Base-by-base conservation (phyloP, 2,329 filamentous ascomycete genomes). In the Aspergillus cejpii region DNA sequence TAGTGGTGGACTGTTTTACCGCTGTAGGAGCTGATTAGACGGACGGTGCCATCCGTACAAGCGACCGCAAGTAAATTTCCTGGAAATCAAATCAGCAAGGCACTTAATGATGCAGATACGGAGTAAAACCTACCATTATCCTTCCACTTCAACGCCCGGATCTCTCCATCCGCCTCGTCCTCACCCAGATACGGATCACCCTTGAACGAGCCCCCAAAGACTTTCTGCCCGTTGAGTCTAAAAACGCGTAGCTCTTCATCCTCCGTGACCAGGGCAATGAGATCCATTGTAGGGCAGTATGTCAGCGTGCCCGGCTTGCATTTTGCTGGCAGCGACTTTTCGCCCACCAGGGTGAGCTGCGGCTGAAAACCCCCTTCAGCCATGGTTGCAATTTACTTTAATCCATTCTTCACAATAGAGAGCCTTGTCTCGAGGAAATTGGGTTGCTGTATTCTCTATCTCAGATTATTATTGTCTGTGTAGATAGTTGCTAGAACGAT, bases 201-300 rank as follows among this genome's bases (percentile, higher is more conserved):
- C 40, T 61, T 60, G 53, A 68, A 64, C 48, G 68, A 58, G 38
- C 59, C 57, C 52, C 75, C 75, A 58, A 84, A 83, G 2, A 83
- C 81, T 39, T 74, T 66, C 56, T 96, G 87, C 1, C 84, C 84
- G 49, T 85, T 87, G 12, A 90, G 77, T 39, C 91, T 79, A 66
- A 85, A 90, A 34, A 95, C 81, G 53, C 84, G 76, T 14, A 96
- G 72, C 39, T 81, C 80, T 39, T 80, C 80, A 48, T 81, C 78
- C 12, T 76, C 74, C n/a, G 76, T 79, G 11, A 84, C 83, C 10
- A 87, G 72, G 10, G 85, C 85, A 10, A 89, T 75, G 37, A 97
- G 75, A 67, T 96, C 87, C 72, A 94, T 86, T 6, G 83, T 84
- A 12, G 90, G 87, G 65, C 88, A 94, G 66, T 85, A 87, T 20